These are phyloP conservation scores for Umbelopsis ramanniana DNA, from an alignment of 192 early-diverging fungal species.

Conservation along the genomic window DNA sequence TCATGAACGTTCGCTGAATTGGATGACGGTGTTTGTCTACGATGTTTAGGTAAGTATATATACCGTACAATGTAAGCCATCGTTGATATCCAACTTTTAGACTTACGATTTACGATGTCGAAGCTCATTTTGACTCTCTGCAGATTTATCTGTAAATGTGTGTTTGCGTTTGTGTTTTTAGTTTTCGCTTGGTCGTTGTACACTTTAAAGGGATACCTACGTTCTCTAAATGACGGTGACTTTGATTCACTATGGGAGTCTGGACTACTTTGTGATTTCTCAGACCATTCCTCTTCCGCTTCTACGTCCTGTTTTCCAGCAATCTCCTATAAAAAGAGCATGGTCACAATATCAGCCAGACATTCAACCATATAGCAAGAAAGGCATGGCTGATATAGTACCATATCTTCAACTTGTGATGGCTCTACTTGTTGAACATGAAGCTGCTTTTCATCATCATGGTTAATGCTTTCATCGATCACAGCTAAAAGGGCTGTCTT, in stretches of 20 bases:
- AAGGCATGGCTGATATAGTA: neutral
- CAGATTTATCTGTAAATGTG: neutral
- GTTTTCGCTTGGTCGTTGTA: neutral
- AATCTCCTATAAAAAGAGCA: neutral
- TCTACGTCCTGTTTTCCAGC: neutral
- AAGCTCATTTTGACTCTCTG: neutral
- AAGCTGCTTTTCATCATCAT: conserved; percentile 7
- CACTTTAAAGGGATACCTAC: neutral
- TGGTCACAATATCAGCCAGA: too few species aligned
- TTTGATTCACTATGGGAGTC: neutral
- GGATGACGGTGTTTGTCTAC: neutral
- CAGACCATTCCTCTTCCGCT: neutral
- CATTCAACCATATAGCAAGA: neutral
- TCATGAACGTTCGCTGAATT: conserved; percentile 20
- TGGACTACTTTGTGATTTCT: neutral
- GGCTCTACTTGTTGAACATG: conserved; percentile 12
- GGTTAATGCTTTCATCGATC: neutral
- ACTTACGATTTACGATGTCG: conserved; percentile 9
- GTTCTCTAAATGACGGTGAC: neutral
- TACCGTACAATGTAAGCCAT: too few species aligned
- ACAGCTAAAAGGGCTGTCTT: neutral
- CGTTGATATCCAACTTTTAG: neutral
- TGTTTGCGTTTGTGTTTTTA: neutral
- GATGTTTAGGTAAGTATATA: neutral
- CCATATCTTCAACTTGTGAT: neutral